phyloP scores from a whole-genome alignment of 192 early-diverging fungal species.

The Coemansia sp. region DNA sequence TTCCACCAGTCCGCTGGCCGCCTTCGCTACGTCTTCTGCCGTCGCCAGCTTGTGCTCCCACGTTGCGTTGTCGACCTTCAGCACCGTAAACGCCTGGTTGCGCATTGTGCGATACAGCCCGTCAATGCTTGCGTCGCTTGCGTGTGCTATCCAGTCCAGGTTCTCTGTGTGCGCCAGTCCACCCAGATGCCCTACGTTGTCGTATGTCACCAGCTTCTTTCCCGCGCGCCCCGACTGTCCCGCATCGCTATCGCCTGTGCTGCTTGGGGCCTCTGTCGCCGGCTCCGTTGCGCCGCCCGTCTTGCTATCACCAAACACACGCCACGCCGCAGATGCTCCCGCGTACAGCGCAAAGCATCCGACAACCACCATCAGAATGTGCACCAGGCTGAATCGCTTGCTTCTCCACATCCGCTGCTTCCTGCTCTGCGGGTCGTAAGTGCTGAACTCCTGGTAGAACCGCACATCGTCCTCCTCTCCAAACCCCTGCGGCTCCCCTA shows the following conservation, averaged over 20 bases:
- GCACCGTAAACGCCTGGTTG: conserved; percentile 22
- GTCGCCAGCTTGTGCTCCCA: conserved; percentile 40
- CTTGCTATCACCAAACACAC: conserved; percentile 2
- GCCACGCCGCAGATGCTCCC: conserved; percentile 22
- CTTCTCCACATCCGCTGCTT: conserved; percentile 37
- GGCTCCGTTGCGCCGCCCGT: not conserved
- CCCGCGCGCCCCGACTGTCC: conserved; percentile 28
- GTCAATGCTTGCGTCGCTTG: conserved; percentile 37
- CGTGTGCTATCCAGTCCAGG: conserved; percentile 52
- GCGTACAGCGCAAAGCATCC: conserved; percentile 41
- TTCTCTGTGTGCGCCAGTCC: conserved; percentile 27
- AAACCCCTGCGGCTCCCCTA: conserved; percentile 28
- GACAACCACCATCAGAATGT: conserved; percentile 29
- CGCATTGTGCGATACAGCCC: conserved; percentile 39
- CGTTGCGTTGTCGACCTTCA: conserved; percentile 34
- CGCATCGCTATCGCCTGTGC: not conserved
- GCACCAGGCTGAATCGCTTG: conserved; percentile 41
- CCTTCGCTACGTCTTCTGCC: conserved; percentile 25
- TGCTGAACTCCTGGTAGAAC: conserved; percentile 44
- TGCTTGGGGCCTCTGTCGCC: not conserved
- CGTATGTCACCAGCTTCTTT: conserved; percentile 47
- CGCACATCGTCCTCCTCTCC: conserved; percentile 44
- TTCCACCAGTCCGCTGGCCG: conserved; percentile 20
- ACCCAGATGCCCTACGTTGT: conserved; percentile 27
- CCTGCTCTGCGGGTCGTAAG: conserved; percentile 29